phyloP scores from a whole-genome alignment of 768 basidiomycete genomes.

The Leccinum ochraceum region DNA sequence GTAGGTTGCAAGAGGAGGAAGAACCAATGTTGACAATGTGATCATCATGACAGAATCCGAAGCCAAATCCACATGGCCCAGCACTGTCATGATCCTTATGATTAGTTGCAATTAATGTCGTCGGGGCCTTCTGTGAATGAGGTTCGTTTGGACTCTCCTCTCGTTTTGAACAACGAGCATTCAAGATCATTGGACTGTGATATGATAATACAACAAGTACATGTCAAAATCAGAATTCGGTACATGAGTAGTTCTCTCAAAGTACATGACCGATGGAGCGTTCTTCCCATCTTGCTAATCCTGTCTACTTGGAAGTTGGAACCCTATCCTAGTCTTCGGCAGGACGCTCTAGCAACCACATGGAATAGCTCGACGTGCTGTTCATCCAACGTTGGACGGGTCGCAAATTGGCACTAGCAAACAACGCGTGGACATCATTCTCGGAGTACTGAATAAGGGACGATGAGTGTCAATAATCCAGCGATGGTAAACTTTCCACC shows the following conservation, averaged over 20 bases:
- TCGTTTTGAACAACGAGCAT: neutral
- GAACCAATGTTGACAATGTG: too few relatives aligned
- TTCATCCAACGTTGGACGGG: conserved; percentile 88
- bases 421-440: conserved; percentile 65
- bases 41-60: too few relatives aligned
- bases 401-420: conserved; percentile 73
- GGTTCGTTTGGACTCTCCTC: neutral
- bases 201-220: conserved; percentile 91
- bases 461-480: conserved; percentile 1
- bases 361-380: conserved; percentile 63
- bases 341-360: conserved; percentile 92
- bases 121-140: neutral
- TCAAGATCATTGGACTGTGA: conserved; percentile 29
- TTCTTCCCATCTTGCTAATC: conserved; percentile 89
- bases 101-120: neutral
- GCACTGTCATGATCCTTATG: too few relatives aligned
- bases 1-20: too few relatives aligned
- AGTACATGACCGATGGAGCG: conserved; percentile 80
- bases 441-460: conserved; percentile 67
- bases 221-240: conserved; percentile 70
- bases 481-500: conserved; percentile 40
- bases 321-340: conserved; percentile 44
- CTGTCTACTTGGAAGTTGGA: conserved; percentile 38
- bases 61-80: too few relatives aligned
- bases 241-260: conserved; percentile 73